These are phyloP conservation scores for Mortierella claussenii DNA, from an alignment of 192 early-diverging fungal species.

Conservation along the genomic window DNA sequence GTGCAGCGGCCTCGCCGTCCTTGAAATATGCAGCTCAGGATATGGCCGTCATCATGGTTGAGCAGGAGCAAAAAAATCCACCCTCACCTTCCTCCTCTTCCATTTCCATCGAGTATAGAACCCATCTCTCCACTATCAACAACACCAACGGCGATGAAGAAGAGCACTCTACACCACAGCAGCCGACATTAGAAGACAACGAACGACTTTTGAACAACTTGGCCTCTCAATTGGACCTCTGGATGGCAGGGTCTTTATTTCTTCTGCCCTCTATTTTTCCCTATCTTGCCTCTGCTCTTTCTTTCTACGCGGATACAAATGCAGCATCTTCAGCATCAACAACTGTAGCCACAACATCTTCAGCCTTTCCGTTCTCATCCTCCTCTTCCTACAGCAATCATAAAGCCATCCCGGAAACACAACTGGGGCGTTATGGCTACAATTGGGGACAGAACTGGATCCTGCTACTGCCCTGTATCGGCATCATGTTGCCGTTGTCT, in stretches of 20 bases:
- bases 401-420: too few relatives aligned
- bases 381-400: not conserved
- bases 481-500: constrained; percentile 21
- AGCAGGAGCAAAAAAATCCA: too few relatives aligned
- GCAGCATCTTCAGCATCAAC: not conserved
- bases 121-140: too few relatives aligned
- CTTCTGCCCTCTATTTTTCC: constrained; percentile 41
- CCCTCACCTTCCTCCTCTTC: too few relatives aligned
- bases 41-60: too few relatives aligned
- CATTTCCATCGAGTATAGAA: too few relatives aligned
- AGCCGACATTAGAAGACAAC: not conserved
- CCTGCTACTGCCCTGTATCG: constrained; percentile 28
- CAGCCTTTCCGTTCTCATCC: not conserved
- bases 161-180: too few relatives aligned
- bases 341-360: not conserved
- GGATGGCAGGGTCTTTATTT: constrained; percentile 37
- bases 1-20: too few relatives aligned
- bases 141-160: too few relatives aligned
- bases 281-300: constrained; percentile 34
- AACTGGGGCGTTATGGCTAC: too few relatives aligned
- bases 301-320: not conserved
- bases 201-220: constrained; percentile 6
- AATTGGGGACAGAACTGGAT: constrained; percentile 21
- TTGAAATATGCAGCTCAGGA: too few relatives aligned
- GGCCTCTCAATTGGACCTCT: constrained; percentile 23